Evolutionary conservation across 139 green algal genomes (phyloP), one percentile per base, ranked within the genome.

Genomic region (Yamagishiella unicocca): DNA sequence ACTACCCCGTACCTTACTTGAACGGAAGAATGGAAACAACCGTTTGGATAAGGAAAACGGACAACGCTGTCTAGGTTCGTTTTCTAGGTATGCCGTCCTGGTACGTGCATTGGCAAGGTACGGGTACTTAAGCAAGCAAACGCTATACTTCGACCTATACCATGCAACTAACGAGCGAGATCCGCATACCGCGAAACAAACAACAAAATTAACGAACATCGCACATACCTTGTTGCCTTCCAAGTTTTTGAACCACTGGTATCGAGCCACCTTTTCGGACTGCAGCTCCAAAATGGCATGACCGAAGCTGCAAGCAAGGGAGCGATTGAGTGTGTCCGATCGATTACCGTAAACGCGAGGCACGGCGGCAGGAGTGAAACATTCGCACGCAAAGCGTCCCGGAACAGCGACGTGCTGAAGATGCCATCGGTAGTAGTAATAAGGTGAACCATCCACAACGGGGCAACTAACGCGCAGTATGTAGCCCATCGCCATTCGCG

Each of bases 231-330:
- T 62, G 29, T 70, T 75, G 27, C 81, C 81, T 12, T 78, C 66
- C 45, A 70, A 24, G 64, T 87, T 87, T 45, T 73, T 73, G 78
- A 78, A 90, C 86, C 86, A 90, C 19, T 2, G 4, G 33, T 87
- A 67, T 4, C 37, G 72, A 0, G 93, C 92, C 45, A 85, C 77
- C 35, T 89, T 95, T 71, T 66, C 45, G 29, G 92, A 94, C 31
- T 90, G n/a, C 43, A 97, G 62, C 38, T 95, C 75, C 45, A 97
- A 87, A 8, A 91, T 66, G 6, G 92, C 94, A 40, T 95, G 90
- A 40, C 95, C 95, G 75, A 95, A 97, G 45, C 84, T 84, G 76
- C 54, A 37, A 4, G 42, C 25, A 27, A 1, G 24, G 70, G 37
- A 1, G 70, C 25, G 38, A 27, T n/a, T 33, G 40, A 25, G 33